phyloP scores from a whole-genome alignment of 495 filamentous ascomycete species.

The Penicillium antarcticum region DNA sequence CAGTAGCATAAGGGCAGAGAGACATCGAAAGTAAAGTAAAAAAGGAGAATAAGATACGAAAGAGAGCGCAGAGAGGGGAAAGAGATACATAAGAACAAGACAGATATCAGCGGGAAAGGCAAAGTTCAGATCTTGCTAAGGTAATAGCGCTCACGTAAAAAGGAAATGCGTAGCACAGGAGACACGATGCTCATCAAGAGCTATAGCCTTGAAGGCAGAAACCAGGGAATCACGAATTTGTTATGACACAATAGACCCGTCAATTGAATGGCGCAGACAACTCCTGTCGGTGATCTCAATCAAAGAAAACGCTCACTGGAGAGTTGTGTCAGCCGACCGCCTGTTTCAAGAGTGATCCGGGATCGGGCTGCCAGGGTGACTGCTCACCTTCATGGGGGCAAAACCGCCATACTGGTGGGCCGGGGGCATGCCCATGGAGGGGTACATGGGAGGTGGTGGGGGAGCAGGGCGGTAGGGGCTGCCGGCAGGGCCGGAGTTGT shows the following conservation, averaged over 20 bases:
- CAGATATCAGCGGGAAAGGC: slow-evolving; percentile 9
- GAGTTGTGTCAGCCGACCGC: slow-evolving; percentile 32
- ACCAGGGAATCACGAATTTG: slow-evolving; percentile 37
- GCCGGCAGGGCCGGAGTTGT: slow-evolving; percentile 96
- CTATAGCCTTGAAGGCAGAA: slow-evolving; percentile 38
- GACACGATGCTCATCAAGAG: slow-evolving; percentile 46
- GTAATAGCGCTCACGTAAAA: slow-evolving; percentile 47
- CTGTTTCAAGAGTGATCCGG: slow-evolving; percentile 30
- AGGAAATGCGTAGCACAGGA: slow-evolving; percentile 44
- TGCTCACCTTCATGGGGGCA: slow-evolving; percentile 71
- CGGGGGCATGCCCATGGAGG: slow-evolving; percentile 79
- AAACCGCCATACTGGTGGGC: slow-evolving; percentile 70
- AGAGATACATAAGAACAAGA: slow-evolving; percentile 19
- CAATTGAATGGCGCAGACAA: slow-evolving; percentile 45
- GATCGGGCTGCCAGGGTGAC: slow-evolving; percentile 31
- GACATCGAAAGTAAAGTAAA: slow-evolving; percentile 16
- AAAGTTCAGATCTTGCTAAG: slow-evolving; percentile 43
- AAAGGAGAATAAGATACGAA: slow-evolving; percentile 13
- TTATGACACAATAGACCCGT: slow-evolving; percentile 45
- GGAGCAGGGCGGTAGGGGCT: slow-evolving; percentile 96
- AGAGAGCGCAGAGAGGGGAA: slow-evolving; percentile 11
- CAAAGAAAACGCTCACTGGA: slow-evolving; percentile 45
- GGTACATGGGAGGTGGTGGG: slow-evolving; percentile 81
- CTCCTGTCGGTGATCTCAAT: slow-evolving; percentile 48
- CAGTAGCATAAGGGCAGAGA: slow-evolving; percentile 16